Evolutionary conservation across 108 stramenopile genomes (phyloP), one percentile per base, ranked within the genome.

Genomic region (Fistulifera pelliculosa): DNA sequence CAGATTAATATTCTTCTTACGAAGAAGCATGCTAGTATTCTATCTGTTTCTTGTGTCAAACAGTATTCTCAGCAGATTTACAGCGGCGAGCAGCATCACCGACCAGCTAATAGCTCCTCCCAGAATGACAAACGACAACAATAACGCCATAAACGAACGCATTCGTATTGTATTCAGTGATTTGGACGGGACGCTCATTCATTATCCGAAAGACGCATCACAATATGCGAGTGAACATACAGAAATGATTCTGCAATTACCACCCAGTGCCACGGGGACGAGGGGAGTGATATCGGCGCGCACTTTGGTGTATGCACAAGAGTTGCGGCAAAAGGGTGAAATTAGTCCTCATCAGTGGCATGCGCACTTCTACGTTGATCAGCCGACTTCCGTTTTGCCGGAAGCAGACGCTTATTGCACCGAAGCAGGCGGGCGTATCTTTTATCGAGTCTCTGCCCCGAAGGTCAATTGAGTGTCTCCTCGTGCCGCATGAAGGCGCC

Each of bases 361-460:
- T 86, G 88, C 54, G 88, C 54, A 76, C 83, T 14, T 61, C 81
- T 38, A 90, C 88, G 0, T 58, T 90, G 15, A 60, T 83, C 44
- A 76, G 74, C 19, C 66, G 88, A n/a, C 49, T 90, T 82, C 88
- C 13, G 85, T 66, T 54, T 62, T 90, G 41, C 88, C 88, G 1
- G 52, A 48, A 35, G 81, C 88, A 5, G 85, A 86, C 66, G 89
- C 85, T 38, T 90, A 90, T 48, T 76, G 70, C 28, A 58, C 52
- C 39, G 88, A 90, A 48, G 75, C 75, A 2, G 88, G 88, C 8
- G 88, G 88, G 0, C 72, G 84, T 16, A 90, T 90, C 41, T 85
- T 83, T 64, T 86, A 85, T 62, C n/a, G n/a, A n/a, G n/a, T n/a
- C n/a, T n/a, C n/a, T n/a, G n/a, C n/a, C n/a, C n/a, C n/a, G n/a